Base-by-base conservation (phyloP, 176 grass and related monocot genomes). In the maize (Zea mays) region DNA sequence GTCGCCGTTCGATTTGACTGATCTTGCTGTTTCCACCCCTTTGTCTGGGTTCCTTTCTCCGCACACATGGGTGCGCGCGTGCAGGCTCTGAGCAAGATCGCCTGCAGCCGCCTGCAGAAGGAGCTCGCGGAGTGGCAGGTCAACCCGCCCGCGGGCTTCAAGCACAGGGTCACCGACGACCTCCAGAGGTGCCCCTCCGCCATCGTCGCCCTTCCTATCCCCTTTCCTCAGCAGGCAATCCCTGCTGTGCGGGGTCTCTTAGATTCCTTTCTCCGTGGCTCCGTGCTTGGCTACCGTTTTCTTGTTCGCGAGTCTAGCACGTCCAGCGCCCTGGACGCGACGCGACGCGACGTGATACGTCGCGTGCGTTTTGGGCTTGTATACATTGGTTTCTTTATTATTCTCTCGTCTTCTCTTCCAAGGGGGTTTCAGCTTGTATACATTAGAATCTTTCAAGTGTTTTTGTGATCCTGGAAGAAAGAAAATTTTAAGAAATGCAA, bases 11-110 rank as follows among this genome's bases (percentile, higher is more conserved):
- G 69, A 88, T 79, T 63, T 35, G 21, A 27, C 69, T 21, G 3
- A 17, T 45, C 75, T 37, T 57, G 10, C 7, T 47, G 4, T 1
- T 6, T 37, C 35, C 12, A 27, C 27, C 27, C 21, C 14, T 1
- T 63, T 36, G 10, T 20, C 6, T 3, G 16, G 12, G 3, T 15
- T 9, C 15, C 20, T 54, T 3, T 35, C 64, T 36, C 19, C 21
- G 80, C 2, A 42, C 33, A 4, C 46, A 8, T 51, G 13, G 8
- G 68, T 8, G 17, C 55, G 14, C 34, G 10, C 5, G 67, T 14
- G 65, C 87, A 98, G 96, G 83, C 68, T 48, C 82, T 98, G 89
- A 99, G 92, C 78, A 99, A 94, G 89, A 99, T 95, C 85, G 92
- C 96, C 3, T 85, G 83, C 87, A 92, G 78, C 67, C 87, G 92